Evolutionary conservation across 202 grass and related monocot species (phyloP).

Genomic region (Bolboschoenoplectus hybrid): DNA sequence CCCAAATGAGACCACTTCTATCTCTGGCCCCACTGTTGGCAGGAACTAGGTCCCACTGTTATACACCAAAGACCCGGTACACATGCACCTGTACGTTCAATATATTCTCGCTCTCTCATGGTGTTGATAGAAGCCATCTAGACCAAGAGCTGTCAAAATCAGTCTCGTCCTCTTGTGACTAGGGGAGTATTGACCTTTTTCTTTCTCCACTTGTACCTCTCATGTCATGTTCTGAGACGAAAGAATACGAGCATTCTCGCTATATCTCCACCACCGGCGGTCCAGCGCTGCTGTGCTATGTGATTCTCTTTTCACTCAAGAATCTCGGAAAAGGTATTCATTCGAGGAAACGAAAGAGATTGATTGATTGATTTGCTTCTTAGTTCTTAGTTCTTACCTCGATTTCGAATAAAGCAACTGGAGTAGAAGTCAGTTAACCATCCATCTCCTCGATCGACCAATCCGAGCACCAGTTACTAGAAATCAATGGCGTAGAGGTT

Average conservation of each 20-base stretch:
- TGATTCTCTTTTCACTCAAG: not conserved
- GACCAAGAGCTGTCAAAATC: not conserved
- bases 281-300: not conserved
- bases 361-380: not conserved
- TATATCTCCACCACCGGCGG: conserved; percentile 12
- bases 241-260: not conserved
- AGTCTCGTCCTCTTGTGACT: not conserved
- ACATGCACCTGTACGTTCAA: not conserved
- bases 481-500: not conserved
- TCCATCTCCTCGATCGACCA: not conserved
- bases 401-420: not conserved
- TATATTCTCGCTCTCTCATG: not conserved
- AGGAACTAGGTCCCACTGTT: not conserved
- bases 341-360: not conserved
- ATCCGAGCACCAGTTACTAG: not conserved
- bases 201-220: not conserved
- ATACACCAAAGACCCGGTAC: not conserved
- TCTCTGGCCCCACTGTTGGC: not conserved
- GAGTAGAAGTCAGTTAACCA: not conserved
- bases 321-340: not conserved
- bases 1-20: not conserved
- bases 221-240: not conserved
- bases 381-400: not conserved
- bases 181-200: not conserved
- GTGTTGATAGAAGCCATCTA: not conserved